Conservation (phyloP, 202 grass and related monocot genomes). For the Schoenoplectus triqueter region DNA sequence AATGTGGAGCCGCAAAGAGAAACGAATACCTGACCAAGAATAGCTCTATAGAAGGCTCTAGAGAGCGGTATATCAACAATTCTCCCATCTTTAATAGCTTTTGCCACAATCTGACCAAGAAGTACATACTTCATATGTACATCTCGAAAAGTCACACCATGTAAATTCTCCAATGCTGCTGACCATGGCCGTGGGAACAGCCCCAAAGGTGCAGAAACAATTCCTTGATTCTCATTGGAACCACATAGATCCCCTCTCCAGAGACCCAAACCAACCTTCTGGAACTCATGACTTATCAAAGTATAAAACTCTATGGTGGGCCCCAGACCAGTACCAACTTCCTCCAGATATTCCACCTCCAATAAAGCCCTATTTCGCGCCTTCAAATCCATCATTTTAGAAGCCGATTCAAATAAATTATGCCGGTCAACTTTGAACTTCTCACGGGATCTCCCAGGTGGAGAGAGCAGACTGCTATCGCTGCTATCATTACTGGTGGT, state of each 20-base stretch:
- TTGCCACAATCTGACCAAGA: constrained; percentile 82
- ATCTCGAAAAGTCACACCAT: constrained; percentile 60
- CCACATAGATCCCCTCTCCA: constrained; percentile 77
- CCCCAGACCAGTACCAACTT: constrained; percentile 98
- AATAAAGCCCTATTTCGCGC: constrained; percentile 64
- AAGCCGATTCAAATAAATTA: constrained; percentile 75
- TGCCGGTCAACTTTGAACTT: constrained; percentile 87
- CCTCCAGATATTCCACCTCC: constrained; percentile 91
- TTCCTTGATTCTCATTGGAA: constrained; percentile 42
- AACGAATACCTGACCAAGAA: constrained; percentile 74
- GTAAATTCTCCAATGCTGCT: constrained; percentile 24
- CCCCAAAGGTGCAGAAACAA: constrained; percentile 63
- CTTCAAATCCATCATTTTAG: constrained; percentile 86
- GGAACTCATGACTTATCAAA: constrained; percentile 92
- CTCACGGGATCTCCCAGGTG: constrained; percentile 50
- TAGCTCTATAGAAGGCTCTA: constrained; percentile 84
- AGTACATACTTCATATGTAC: constrained; percentile 64
- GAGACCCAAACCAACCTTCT: constrained; percentile 81
- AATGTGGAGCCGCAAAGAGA: constrained; percentile 17
- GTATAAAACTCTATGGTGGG: constrained; percentile 99
- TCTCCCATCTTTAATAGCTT: constrained; percentile 90
- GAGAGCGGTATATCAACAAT: constrained; percentile 95
- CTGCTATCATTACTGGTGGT: constrained; percentile 42
- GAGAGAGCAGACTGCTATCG: constrained; percentile 44
- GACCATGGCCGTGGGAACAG: constrained; percentile 88